Evolutionary conservation across 176 grass and related monocot genomes (phyloP).

Genomic region (Eleusine indica): DNA sequence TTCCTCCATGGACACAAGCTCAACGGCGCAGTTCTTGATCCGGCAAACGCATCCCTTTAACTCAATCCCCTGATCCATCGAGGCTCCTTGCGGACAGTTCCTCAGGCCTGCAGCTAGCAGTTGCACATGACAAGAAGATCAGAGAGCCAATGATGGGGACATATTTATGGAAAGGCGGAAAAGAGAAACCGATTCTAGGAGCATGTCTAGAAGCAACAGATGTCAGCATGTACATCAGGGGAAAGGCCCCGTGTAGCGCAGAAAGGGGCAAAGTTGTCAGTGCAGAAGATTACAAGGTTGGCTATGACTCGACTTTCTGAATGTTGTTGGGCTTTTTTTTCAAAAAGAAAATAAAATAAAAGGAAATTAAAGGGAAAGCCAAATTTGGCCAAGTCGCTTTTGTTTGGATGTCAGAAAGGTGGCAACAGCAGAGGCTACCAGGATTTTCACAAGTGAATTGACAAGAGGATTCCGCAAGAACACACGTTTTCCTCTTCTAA

Average conservation of each 20-base stretch:
- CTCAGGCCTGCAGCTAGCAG: background rate
- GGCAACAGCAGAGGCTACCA: constrained; percentile 28
- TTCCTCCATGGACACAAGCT: constrained; percentile 66
- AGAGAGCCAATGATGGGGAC: constrained; percentile 50
- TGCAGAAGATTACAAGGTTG: constrained; percentile 37
- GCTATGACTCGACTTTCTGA: constrained; percentile 39
- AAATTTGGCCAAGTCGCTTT: constrained; percentile 32
- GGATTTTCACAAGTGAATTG: background rate
- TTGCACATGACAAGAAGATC: constrained; percentile 48
- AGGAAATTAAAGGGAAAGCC: constrained; percentile 1
- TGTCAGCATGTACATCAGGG: constrained; percentile 51
- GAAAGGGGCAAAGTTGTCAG: constrained; percentile 45
- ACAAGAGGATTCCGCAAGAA: background rate
- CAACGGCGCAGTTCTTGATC: constrained; percentile 67
- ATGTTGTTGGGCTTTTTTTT: constrained; percentile 19
- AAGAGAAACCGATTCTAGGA: constrained; percentile 54
- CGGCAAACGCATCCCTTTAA: constrained; percentile 60
- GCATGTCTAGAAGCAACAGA: constrained; percentile 63
- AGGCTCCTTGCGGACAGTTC: constrained; percentile 10
- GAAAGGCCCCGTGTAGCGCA: constrained; percentile 24
- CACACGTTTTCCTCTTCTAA: too few species aligned
- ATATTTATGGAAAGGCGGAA: constrained; percentile 45
- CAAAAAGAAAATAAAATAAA: background rate
- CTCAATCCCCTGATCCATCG: constrained; percentile 59
- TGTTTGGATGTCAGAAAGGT: constrained; percentile 35